phyloP scores from a whole-genome alignment of 768 basidiomycete genomes.

The Phaeolepiota aurea region DNA sequence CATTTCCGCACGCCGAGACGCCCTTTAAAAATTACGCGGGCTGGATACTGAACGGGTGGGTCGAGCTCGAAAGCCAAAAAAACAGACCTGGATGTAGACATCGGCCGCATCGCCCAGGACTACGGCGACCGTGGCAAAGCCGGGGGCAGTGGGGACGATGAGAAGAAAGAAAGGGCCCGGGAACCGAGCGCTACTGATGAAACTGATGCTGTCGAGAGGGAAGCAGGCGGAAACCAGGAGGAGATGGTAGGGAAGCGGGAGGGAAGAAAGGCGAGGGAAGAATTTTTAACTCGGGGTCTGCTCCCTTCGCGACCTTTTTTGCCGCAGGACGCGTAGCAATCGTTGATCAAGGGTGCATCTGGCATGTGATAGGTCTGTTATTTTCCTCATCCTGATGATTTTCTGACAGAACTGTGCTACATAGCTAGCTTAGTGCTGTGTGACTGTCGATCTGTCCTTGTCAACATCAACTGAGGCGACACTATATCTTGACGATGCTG shows the following conservation, averaged over 20 bases:
- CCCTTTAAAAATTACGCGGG: neutral
- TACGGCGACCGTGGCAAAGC: neutral
- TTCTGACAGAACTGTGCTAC: too few relatives aligned
- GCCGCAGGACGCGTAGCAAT: too few relatives aligned
- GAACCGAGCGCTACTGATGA: too few relatives aligned
- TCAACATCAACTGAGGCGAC: too few relatives aligned
- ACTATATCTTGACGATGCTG: too few relatives aligned
- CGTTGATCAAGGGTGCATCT: neutral
- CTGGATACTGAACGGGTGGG: neutral
- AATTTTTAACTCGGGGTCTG: neutral
- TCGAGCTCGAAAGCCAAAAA: neutral
- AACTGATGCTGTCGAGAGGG: neutral
- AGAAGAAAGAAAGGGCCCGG: too few relatives aligned
- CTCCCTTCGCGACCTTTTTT: neutral
- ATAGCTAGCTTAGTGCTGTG: too few relatives aligned
- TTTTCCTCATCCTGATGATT: too few relatives aligned
- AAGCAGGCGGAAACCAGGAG: neutral
- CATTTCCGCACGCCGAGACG: neutral
- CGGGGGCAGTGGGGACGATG: neutral
- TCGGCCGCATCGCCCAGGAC: neutral
- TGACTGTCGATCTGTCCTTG: too few relatives aligned
- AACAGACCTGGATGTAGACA: neutral
- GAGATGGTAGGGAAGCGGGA: neutral
- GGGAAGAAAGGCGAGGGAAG: neutral
- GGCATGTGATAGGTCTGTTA: neutral